Evolutionary conservation across 805 yeast genomes (phyloP), one percentile per base, ranked within the genome.

Genomic region (Schwanniomyces occidentalis): DNA sequence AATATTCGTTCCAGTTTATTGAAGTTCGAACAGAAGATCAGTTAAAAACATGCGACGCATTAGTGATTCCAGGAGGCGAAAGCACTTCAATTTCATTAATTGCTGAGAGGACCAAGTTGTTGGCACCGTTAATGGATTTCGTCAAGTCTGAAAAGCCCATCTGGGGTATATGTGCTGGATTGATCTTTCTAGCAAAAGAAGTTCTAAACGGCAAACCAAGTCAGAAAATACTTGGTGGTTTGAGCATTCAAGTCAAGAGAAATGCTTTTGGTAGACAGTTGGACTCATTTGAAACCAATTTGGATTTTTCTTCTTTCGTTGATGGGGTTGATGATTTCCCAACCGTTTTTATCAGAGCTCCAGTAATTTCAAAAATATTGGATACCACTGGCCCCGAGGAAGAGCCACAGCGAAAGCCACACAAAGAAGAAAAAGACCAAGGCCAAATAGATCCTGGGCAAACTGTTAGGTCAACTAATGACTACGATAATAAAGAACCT

Each of bases 161-260:
- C 8, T 85, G 95, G 95, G 95, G 95, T 0, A 85, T 95, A 1
- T 85, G 95, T 58, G 95, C 95, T 3, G 95, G 95, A 2, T 62
- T 85, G 46, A 85, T 85, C 33, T 69, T 84, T 44, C 62, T 85
- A 16, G 73, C 89, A 6, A 65, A 71, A 36, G 65, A 69, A 30
- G 63, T 81, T 23, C 61, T 69, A 10, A 72, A 76, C 48, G 82
- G 78, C 14, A 69, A 70, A 30, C 68, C 65, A 1, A 71, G 74
- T 15, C 83, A 84, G 43, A 61, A 73, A 37, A 54, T 79, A 3
- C 61, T 85, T 26, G 85, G 87, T 1, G 85, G 83, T 1, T 57
- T 85, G 49, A 76, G 78, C 45, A 76, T 85, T 4, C 65, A 69
- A 21, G 86, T 84, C 15, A 70, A 72, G 31, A 63, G 95, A 35